These are phyloP conservation scores for Mycena leptocephala DNA, from an alignment of 768 basidiomycete species.

Conservation along the genomic window DNA sequence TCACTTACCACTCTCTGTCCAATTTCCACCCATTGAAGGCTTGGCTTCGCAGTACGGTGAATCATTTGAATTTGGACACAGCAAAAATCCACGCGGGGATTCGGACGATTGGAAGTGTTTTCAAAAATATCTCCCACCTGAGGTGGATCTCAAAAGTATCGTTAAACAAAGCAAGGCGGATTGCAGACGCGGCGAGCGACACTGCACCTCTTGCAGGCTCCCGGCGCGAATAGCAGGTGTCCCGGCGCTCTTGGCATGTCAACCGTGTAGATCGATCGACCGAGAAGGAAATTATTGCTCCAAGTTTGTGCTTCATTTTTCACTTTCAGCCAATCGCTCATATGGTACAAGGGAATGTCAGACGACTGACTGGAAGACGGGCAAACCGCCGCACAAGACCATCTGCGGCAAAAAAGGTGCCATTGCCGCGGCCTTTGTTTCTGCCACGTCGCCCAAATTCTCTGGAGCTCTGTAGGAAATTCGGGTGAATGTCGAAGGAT, in stretches of 20 bases:
- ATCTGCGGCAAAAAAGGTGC: conserved; percentile 35
- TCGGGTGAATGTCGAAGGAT: too few relatives aligned
- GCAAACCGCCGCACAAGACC: conserved; percentile 33
- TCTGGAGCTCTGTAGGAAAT: conserved; percentile 27
- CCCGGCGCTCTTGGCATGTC: background rate
- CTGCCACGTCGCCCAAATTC: background rate
- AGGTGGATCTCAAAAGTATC: background rate
- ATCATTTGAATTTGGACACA: conserved; percentile 8
- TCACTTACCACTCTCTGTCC: background rate
- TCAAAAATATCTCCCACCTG: background rate
- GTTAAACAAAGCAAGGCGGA: background rate
- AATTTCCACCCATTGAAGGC: background rate
- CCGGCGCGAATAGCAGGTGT: conserved; percentile 23
- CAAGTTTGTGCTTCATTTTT: conserved; percentile 17
- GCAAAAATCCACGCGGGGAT: background rate
- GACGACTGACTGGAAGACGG: conserved; percentile 31
- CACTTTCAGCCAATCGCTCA: too few relatives aligned
- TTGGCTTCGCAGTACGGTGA: conserved; percentile 31
- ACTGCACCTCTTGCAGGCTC: conserved; percentile 24
- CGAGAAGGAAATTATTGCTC: conserved; percentile 27
- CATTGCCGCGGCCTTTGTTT: conserved; percentile 10
- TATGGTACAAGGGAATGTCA: conserved; percentile 20
- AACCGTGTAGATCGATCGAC: conserved; percentile 6
- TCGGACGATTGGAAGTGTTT: background rate
- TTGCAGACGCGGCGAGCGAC: background rate